Base-by-base conservation (phyloP, 371 early-diverging fungal species). In the Coemansia sp. region DNA sequence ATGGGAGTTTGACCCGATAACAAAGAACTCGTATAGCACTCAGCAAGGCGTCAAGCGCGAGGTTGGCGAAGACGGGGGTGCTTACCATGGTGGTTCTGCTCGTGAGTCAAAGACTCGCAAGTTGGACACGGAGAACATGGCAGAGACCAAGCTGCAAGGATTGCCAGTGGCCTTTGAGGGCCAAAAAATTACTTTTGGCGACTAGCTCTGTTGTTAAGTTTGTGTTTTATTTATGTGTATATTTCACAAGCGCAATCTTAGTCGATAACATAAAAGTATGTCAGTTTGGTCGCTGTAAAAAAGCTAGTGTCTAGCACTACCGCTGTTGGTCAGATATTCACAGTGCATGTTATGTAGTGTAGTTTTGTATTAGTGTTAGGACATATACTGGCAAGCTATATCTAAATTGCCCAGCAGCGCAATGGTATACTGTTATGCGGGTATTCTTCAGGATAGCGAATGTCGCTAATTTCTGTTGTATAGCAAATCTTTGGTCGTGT, bases 131-230 rank as follows among this genome's bases (percentile, higher is more conserved):
- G 69, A 74, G 4, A 77, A 68, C 26, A 77, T 77, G 75, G 77
- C 77, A 1, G 77, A 77, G 58, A 74, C 77, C 27, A 77, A 77
- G 53, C 57, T 74, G 7, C 69, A 74, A 51, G 77, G 77, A 6
- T 52, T 74, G 26, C 66, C 87, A 31, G 85, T 85, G 63, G 83
- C 84, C 66, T 89, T 87, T 65, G 83, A 87, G 64, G 89, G 89
- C 26, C 82, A 78, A 64, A 88, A 88, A 71, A 83, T 84, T 64
- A 82, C 83, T 1, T 88, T 88, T 80, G 85, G 76, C 27, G 72
- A 75, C 29, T 67, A 67, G 14, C 45, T 13, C 45, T 45, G 45
- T n/a, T 16, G 45, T 45, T 45, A 16, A 45, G 45, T 16, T 45
- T 16, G n/a, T 45, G 45, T 45, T 45, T 45, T 45, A 16, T 16